phyloP scores from a whole-genome alignment of 495 filamentous ascomycete genomes.

The Corynascus novoguineensis region DNA sequence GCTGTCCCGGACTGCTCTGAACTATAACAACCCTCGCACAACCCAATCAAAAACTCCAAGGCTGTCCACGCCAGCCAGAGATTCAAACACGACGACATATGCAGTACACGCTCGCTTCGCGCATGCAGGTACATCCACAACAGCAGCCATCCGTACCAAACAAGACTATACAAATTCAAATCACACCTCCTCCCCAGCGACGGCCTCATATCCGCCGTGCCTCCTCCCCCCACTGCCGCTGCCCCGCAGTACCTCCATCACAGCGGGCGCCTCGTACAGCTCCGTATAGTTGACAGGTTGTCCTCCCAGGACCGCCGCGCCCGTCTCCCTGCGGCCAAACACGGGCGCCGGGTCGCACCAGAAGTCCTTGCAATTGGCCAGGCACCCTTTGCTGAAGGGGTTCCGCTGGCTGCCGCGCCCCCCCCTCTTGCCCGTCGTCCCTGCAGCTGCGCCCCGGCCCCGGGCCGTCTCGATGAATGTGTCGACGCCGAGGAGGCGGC shows the following conservation, averaged over 20 bases:
- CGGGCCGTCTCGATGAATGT: conserved; percentile 79
- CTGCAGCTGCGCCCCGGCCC: conserved; percentile 49
- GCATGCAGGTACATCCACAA: too few relatives aligned
- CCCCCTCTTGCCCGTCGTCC: conserved; percentile 31
- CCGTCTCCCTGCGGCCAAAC: conserved; percentile 68
- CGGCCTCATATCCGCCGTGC: conserved; percentile 41
- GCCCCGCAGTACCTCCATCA: conserved; percentile 44
- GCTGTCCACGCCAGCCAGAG: too few relatives aligned
- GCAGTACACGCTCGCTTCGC: neutral
- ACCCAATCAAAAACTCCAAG: too few relatives aligned
- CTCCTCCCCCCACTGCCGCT: conserved; percentile 25
- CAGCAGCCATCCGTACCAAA: too few relatives aligned
- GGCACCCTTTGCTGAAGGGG: conserved; percentile 73
- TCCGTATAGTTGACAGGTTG: conserved; percentile 76
- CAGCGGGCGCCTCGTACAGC: conserved; percentile 77
- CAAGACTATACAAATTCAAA: neutral
- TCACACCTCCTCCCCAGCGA: conserved; percentile 40
- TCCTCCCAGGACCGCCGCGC: conserved; percentile 70
- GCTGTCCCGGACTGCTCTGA: too few relatives aligned
- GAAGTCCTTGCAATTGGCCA: conserved; percentile 91
- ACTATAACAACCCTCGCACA: too few relatives aligned
- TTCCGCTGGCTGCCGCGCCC: conserved; percentile 62
- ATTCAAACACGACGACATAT: too few relatives aligned
- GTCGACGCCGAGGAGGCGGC: conserved; percentile 79
- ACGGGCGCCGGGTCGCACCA: conserved; percentile 86